phyloP scores from a whole-genome alignment of 2,329 filamentous ascomycete genomes.

The Xylariaceae sp. region DNA sequence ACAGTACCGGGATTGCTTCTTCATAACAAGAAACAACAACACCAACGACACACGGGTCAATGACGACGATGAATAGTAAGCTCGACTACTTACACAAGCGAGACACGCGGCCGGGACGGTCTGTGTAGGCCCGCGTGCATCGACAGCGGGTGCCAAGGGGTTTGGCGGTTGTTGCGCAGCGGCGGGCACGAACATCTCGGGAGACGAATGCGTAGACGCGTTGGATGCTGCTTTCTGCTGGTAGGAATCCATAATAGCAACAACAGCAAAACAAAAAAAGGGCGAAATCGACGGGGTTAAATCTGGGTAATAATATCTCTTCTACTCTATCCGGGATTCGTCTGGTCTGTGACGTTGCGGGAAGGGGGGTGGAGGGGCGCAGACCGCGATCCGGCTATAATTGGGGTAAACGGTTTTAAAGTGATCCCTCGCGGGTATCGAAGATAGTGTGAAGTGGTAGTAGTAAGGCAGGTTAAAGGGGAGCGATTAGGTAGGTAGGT shows the following conservation, averaged over 20 bases:
- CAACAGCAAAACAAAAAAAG: background rate
- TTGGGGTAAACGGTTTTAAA: conserved; percentile 13
- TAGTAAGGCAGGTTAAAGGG: no score
- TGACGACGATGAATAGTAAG: background rate
- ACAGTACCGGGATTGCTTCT: conserved; percentile 8
- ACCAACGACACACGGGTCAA: no score
- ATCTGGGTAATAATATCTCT: background rate
- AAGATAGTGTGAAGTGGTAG: background rate
- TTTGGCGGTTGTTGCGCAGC: conserved; percentile 9
- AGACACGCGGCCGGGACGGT: conserved; percentile 49
- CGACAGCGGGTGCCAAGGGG: conserved; percentile 18
- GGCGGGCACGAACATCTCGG: conserved; percentile 16
- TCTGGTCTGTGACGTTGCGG: background rate
- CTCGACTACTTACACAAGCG: conserved; percentile 43
- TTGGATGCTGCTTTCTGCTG: conserved; percentile 8
- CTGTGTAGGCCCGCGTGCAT: conserved; percentile 29
- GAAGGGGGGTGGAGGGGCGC: conserved; percentile 3
- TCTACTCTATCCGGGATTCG: background rate
- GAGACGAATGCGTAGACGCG: conserved; percentile 17
- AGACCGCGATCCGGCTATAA: conserved; percentile 13
- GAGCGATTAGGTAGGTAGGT: background rate
- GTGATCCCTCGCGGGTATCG: conserved; percentile 12
- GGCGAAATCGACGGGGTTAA: background rate
- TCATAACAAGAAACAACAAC: no score
- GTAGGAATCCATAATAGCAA: conserved; percentile 17